Percentiles rank a stretch among this genome's conserved stretches.
phyloP scores from a whole-genome alignment of 2,329 filamentous ascomycete genomes.

The Epichloe glyceriae region DNA sequence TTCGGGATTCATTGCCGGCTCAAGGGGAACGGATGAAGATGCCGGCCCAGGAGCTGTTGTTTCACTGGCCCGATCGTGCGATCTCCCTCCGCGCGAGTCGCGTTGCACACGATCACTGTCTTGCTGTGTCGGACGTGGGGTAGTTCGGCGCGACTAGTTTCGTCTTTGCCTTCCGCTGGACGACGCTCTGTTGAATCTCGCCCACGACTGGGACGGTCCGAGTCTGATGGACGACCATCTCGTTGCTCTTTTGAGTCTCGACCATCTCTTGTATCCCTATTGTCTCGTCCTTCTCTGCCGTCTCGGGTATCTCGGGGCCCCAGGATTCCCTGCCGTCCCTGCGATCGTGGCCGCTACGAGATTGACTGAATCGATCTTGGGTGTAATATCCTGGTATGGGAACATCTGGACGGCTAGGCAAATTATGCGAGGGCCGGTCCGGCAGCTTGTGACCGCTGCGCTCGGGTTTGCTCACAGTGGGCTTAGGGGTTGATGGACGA shows the following conservation, averaged over 20 bases:
- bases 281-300: conserved; percentile 17
- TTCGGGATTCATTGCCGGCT: conserved; percentile 42
- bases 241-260: conserved; percentile 23
- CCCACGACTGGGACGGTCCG: conserved; percentile 26
- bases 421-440: conserved; percentile 23
- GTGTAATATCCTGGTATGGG: conserved; percentile 36
- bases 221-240: conserved; percentile 25
- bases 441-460: conserved; percentile 23
- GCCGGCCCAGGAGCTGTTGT: conserved; percentile 16
- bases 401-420: conserved; percentile 47
- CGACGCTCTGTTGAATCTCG: conserved; percentile 34
- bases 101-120: conserved; percentile 29
- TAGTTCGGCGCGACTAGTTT: conserved; percentile 15
- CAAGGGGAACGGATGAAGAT: conserved; percentile 17
- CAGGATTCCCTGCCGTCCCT: conserved; percentile 23
- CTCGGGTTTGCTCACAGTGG: conserved; percentile 15
- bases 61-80: conserved; percentile 18
- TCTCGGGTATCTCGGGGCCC: conserved; percentile 16
- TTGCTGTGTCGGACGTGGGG: conserved; percentile 26
- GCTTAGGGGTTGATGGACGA: conserved; percentile 17
- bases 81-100: conserved; percentile 15
- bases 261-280: conserved; percentile 26
- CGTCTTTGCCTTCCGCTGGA: conserved; percentile 20
- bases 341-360: conserved; percentile 26
- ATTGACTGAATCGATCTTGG: conserved; percentile 31